A percentile compares a stretch with the other conserved stretches of the same genome.
phyloP scores from a whole-genome alignment of 257 asterid species.

The Nemophila menziesii region DNA sequence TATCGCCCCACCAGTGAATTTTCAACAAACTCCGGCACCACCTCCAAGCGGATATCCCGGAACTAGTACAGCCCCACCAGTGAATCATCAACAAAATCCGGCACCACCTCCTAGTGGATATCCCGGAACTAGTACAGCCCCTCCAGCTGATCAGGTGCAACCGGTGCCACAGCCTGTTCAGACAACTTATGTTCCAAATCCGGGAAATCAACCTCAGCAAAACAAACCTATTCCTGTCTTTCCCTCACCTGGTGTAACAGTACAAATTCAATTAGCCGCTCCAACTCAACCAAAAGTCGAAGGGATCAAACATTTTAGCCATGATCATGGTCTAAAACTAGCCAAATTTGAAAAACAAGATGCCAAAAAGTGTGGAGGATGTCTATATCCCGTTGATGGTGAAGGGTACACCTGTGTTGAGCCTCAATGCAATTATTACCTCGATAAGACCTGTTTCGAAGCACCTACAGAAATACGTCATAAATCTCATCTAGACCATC shows the following conservation, averaged over 20 bases:
- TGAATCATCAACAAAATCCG: neutral
- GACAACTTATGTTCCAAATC: too few species aligned
- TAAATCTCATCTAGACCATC: constrained; percentile 49
- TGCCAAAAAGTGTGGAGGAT: constrained; percentile 40
- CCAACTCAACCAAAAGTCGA: constrained; percentile 14
- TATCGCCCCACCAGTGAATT: neutral
- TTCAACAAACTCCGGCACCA: neutral
- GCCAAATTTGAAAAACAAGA: constrained; percentile 22
- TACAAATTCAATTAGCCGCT: constrained; percentile 4
- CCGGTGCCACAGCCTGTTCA: too few species aligned
- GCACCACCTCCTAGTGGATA: too few species aligned
- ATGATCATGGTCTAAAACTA: constrained; percentile 34
- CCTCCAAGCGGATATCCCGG: too few species aligned
- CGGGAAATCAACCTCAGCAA: neutral
- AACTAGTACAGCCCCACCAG: neutral
- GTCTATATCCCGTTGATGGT: constrained; percentile 38
- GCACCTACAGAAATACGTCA: constrained; percentile 36
- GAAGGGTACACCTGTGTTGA: constrained; percentile 40
- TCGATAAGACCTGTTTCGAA: constrained; percentile 53
- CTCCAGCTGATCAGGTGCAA: too few species aligned
- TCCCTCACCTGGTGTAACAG: constrained; percentile 8
- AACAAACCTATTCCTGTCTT: neutral
- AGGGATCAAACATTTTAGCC: constrained; percentile 51
- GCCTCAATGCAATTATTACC: constrained; percentile 38
- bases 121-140: too few species aligned